Conservation (phyloP, 2,329 filamentous ascomycete genomes). For the Periglandula ipomoeae region DNA sequence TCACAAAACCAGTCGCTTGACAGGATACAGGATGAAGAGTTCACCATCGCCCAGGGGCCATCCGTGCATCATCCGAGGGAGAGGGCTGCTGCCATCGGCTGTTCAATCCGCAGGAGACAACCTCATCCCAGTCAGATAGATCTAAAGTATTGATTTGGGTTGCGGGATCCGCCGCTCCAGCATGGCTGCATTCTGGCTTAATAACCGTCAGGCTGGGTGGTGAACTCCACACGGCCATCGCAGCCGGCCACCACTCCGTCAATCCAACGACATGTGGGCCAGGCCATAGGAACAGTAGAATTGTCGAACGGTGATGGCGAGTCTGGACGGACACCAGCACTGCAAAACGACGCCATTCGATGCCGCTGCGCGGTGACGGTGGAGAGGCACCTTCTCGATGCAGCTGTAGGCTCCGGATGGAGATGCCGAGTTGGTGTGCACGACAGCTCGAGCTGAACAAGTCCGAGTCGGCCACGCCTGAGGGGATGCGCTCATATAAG, state of each 20-base stretch:
- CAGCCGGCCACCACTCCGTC: too few species aligned
- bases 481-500: not conserved
- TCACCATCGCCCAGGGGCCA: too few species aligned
- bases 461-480: not conserved
- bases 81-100: too few species aligned
- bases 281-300: not conserved
- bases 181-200: too few species aligned
- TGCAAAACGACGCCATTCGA: not conserved
- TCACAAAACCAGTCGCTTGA: too few species aligned
- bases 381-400: not conserved
- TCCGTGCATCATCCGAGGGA: too few species aligned
- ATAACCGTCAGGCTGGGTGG: not conserved
- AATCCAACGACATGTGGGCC: not conserved
- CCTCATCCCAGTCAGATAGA: too few species aligned
- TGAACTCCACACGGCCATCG: not conserved
- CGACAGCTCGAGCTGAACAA: slow-evolving; percentile 1
- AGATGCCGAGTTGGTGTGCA: slow-evolving; percentile 8
- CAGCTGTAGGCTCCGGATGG: not conserved
- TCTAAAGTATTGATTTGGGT: too few species aligned
- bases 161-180: too few species aligned
- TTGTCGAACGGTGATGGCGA: not conserved
- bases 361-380: not conserved
- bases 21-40: too few species aligned
- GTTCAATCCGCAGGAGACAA: too few species aligned
- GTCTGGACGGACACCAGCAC: not conserved